Evolutionary conservation across 352 stramenopile genomes (phyloP), one percentile per base, ranked within the genome.

Genomic region (Phytophthora lateralis): DNA sequence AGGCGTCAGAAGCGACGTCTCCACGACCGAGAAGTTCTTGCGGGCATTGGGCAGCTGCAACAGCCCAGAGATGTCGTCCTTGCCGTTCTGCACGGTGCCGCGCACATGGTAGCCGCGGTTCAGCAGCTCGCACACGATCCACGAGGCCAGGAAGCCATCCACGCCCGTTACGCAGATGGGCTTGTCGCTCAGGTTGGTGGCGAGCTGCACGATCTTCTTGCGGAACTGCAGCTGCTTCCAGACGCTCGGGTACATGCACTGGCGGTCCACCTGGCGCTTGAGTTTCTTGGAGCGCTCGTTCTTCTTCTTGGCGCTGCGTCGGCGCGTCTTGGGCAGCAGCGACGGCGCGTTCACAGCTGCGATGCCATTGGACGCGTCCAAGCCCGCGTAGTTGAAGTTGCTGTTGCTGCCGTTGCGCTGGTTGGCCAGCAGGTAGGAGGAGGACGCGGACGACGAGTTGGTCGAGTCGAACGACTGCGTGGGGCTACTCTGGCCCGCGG

Each of bases 121-220:
- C 0, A 96, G 68, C 35, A 96, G 66, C 60, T 96, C 86, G 50
- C 68, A 83, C 21, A 93, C 88, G 65, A 95, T 90, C 88, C 88
- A 96, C 15, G 88, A 91, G 15, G 82, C 83, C 50, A 95, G 52
- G 44, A 96, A 96, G 14, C 85, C 85, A 56, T 96, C 86, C 7
- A 95, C 88, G 32, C 88, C 88, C 10, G 88, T 96, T 26, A 96
- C 87, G 18, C 87, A 96, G 32, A 96, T 89, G 18, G 87, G 87
- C 27, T 94, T 94, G 21, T 89, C 76, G 50, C 72, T 92, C 17
- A 80, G 66, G 55, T 75, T 90, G 1, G 82, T 88, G 11, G 84
- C 84, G 2, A 94, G 63, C 51, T 86, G 80, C 53, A 94, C 87
- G 46, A 88, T 83, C 58, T 91, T 90, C 66, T 93, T 93, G 27